These are phyloP conservation scores for Hanseniaspora thailandica DNA, from an alignment of 805 yeast species.

Conservation along the genomic window DNA sequence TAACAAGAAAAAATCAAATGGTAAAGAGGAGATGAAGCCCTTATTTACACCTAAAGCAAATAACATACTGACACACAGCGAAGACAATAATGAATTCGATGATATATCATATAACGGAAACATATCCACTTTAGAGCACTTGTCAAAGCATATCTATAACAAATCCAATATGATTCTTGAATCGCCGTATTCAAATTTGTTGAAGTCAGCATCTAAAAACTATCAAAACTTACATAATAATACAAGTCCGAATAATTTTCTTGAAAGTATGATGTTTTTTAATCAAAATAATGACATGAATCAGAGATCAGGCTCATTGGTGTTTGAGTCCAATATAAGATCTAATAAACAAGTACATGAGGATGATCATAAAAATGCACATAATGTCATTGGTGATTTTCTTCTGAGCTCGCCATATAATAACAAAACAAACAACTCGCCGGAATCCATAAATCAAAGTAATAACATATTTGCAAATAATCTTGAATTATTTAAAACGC, in stretches of 20 bases:
- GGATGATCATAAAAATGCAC: neutral
- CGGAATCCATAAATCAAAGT: neutral
- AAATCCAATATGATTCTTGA: neutral
- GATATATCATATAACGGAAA: neutral
- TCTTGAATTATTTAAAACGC: conserved; percentile 9
- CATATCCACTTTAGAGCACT: neutral
- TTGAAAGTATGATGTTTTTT: neutral
- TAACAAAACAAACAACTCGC: neutral
- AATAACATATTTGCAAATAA: neutral
- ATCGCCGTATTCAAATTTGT: conserved; percentile 5
- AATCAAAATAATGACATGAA: neutral
- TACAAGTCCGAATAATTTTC: neutral
- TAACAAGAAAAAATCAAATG: neutral
- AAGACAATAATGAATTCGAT: neutral
- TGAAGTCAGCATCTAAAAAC: conserved; percentile 9
- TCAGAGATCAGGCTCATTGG: neutral
- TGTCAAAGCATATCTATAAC: neutral
- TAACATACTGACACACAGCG: neutral
- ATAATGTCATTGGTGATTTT: conserved; percentile 7
- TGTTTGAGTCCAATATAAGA: conserved; percentile 11
- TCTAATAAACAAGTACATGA: neutral
- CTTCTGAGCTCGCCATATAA: conserved; percentile 6
- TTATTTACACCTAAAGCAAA: neutral
- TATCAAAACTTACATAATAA: neutral
- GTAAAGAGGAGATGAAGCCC: neutral